Conservation (phyloP, 208 protist species). For the Porcisia deanei region DNA sequence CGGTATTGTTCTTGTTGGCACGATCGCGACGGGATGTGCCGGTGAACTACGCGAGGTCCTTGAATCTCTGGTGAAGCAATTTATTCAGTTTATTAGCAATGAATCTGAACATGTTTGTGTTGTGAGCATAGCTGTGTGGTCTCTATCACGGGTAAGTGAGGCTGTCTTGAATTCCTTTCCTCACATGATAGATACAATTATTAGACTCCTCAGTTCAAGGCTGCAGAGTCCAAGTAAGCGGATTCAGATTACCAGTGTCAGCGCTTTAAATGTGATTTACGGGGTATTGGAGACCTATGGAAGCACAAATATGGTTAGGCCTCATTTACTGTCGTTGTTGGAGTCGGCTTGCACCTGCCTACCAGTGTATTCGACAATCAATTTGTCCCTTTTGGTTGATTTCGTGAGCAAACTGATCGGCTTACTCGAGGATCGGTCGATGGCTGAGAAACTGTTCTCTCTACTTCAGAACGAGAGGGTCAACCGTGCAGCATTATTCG, state of each 20-base stretch:
- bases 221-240: slow-evolving; percentile 81
- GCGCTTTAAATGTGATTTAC: slow-evolving; percentile 57
- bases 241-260: slow-evolving; percentile 70
- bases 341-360: slow-evolving; percentile 52
- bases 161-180: slow-evolving; percentile 32
- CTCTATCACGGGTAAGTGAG: slow-evolving; percentile 73
- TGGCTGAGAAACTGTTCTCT: slow-evolving; percentile 28
- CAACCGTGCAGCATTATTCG: slow-evolving; percentile 51
- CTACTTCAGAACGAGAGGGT: slow-evolving; percentile 51
- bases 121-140: slow-evolving; percentile 83
- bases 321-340: slow-evolving; percentile 38
- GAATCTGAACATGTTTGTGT: slow-evolving; percentile 76
- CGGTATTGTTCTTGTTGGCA: slow-evolving; percentile 80
- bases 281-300: slow-evolving; percentile 42
- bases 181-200: slow-evolving; percentile 32
- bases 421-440: slow-evolving; percentile 20
- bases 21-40: slow-evolving; percentile 67
- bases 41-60: slow-evolving; percentile 46
- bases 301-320: slow-evolving; percentile 15
- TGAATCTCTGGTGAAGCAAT: slow-evolving; percentile 41
- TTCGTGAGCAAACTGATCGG: slow-evolving; percentile 37
- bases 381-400: slow-evolving; percentile 74
- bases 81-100: slow-evolving; percentile 48
- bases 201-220: slow-evolving; percentile 44
- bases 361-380: slow-evolving; percentile 72